Conservation (phyloP, 768 basidiomycete genomes). For the Lanmaoa rubissima region DNA sequence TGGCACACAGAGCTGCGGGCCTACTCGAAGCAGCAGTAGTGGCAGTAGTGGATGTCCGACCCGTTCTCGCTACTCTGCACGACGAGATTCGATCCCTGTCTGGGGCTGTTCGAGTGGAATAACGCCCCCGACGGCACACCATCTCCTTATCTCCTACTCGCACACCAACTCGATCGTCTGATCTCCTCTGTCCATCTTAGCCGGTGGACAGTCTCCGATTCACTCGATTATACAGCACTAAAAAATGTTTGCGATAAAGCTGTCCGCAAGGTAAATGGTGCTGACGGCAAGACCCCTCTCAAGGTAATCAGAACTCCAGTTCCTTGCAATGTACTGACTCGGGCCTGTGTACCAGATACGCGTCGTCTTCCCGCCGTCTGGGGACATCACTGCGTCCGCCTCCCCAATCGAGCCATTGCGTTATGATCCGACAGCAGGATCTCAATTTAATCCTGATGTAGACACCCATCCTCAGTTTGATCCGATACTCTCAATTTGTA, state of each 20-base stretch:
- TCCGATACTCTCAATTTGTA: slow-evolving; percentile 43
- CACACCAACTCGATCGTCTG: slow-evolving; percentile 61
- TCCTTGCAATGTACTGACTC: neutral
- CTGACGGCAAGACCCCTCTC: slow-evolving; percentile 11
- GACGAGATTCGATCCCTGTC: slow-evolving; percentile 54
- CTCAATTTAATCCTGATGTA: slow-evolving; percentile 36
- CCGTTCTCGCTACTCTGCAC: slow-evolving; percentile 46
- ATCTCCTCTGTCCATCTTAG: slow-evolving; percentile 47
- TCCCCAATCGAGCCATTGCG: slow-evolving; percentile 33
- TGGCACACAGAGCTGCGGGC: neutral
- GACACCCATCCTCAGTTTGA: slow-evolving; percentile 28
- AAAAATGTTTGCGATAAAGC: slow-evolving; percentile 45
- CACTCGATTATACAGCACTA: slow-evolving; percentile 40
- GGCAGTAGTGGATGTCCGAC: slow-evolving; percentile 3
- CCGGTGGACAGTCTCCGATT: slow-evolving; percentile 42
- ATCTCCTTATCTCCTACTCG: slow-evolving; percentile 61
- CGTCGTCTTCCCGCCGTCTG: slow-evolving; percentile 43
- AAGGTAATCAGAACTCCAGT: slow-evolving; percentile 17
- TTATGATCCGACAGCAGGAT: slow-evolving; percentile 40
- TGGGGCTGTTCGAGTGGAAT: slow-evolving; percentile 55
- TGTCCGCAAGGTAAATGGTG: slow-evolving; percentile 31
- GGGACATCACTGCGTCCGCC: slow-evolving; percentile 36
- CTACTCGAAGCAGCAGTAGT: too few relatives aligned
- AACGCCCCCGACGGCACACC: slow-evolving; percentile 46
- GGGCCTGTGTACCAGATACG: slow-evolving; percentile 44